Evolutionary conservation across 768 basidiomycete genomes (phyloP), one percentile per base, ranked within the genome.

Genomic region (Rickenella mellea): DNA sequence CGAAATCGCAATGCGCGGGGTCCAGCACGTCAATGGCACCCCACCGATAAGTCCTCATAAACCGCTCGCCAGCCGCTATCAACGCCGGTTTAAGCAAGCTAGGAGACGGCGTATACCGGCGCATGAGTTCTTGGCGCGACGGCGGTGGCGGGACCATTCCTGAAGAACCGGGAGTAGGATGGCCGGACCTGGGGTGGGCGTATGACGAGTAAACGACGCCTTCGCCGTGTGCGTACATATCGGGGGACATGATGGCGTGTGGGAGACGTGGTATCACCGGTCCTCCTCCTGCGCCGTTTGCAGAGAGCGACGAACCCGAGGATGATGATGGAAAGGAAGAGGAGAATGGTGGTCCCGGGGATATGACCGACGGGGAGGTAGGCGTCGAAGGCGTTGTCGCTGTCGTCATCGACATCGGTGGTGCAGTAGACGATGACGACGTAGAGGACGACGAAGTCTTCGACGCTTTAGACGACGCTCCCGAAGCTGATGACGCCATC

Each of bases 171-270:
- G 3, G 35, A 11, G 30, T 40, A 27, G 12, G 10, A 10, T 36
- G 7, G 33, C 9, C 12, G 33, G 15, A 10, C 10, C 29, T 30
- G 29, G 29, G 29, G 7, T 25, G n/a, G 38, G 17, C 10, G 25
- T 11, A 24, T 27, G 24, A 5, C 39, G 21, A 30, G 33, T 19
- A 3, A 2, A 6, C 5, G 41, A 87, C 79, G 8, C 86, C 86
- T 55, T 88, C 86, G 58, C 81, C 84, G 62, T 88, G 84, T 39
- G 83, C 83, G 62, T 86, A 89, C 43, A 74, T 69, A 62, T 89
- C 87, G 15, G 87, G 87, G 6, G 87, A 82, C 53, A 87, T 77
- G 56, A 89, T 73, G 12, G 87, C 83, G 62, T 85, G 88, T n/a
- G 86, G 86, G 41, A 88, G 70, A 43, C 80, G 76, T 52, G 80